Conservation (phyloP, 2,329 filamentous ascomycete species). For the Neoarthrinium moseri region DNA sequence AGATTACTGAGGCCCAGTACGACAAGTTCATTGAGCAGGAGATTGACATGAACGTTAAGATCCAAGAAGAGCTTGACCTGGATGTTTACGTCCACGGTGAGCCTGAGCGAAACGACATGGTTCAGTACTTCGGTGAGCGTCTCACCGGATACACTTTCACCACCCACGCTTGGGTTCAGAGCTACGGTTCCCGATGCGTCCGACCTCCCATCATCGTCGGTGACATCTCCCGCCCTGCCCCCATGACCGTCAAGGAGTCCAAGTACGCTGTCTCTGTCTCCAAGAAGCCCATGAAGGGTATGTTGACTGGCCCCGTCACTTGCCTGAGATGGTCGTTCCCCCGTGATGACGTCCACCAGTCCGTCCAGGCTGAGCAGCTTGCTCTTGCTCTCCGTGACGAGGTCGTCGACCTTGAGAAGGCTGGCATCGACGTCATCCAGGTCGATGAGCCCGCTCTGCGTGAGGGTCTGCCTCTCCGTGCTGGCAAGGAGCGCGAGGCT, state of each 20-base stretch:
- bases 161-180: slow-evolving; percentile 98
- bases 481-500: slow-evolving; percentile 90
- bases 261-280: slow-evolving; percentile 96
- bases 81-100: slow-evolving; percentile 98
- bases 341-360: slow-evolving; percentile 99
- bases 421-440: slow-evolving; percentile 94
- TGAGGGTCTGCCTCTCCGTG: slow-evolving; percentile 96
- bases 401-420: slow-evolving; percentile 95
- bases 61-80: slow-evolving; percentile 96
- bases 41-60: slow-evolving; percentile 90
- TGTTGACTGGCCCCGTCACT: slow-evolving; percentile 98
- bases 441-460: slow-evolving; percentile 98
- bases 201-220: slow-evolving; percentile 97
- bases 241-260: slow-evolving; percentile 99
- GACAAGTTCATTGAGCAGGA: slow-evolving; percentile 99
- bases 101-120: slow-evolving; percentile 99
- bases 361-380: slow-evolving; percentile 97
- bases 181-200: slow-evolving; percentile 96
- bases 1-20: slow-evolving; percentile 89
- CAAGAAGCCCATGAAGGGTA: slow-evolving; percentile 99
- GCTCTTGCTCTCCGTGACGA: slow-evolving; percentile 97
- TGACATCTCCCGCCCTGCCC: slow-evolving; percentile 92
- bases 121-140: slow-evolving; percentile 99
- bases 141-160: slow-evolving; percentile 98
- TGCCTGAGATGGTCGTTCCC: slow-evolving; percentile 99